These are phyloP conservation scores for Apostasia ramifera DNA, from an alignment of 106 monocot species.

Conservation along the genomic window DNA sequence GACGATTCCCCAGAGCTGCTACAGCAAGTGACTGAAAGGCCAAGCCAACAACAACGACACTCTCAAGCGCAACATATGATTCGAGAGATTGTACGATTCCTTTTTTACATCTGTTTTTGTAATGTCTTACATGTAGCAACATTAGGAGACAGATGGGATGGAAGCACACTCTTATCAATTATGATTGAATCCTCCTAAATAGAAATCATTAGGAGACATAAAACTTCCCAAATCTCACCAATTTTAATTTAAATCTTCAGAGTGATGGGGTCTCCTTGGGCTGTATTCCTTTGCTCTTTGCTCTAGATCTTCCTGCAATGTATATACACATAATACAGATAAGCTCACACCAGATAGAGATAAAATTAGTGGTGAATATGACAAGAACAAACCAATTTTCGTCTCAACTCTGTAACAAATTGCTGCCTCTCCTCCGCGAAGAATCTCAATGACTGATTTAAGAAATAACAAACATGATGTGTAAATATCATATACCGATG, in stretches of 20 bases:
- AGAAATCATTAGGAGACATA: not conserved
- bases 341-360: too few relatives aligned
- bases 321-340: too few relatives aligned
- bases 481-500: not conserved
- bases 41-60: too few relatives aligned
- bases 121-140: too few relatives aligned
- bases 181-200: too few relatives aligned
- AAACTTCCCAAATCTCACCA: not conserved
- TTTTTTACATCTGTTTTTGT: too few relatives aligned
- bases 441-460: constrained; percentile 69
- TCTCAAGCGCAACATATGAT: too few relatives aligned
- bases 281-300: constrained; percentile 11
- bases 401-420: constrained; percentile 41
- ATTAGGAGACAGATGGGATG: too few relatives aligned
- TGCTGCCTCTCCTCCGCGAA: constrained; percentile 52
- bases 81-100: too few relatives aligned
- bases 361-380: not conserved
- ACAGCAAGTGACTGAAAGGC: too few relatives aligned
- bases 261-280: not conserved
- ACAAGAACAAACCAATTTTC: constrained; percentile 32
- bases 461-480: not conserved
- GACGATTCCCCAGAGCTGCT: too few relatives aligned
- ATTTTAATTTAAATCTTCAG: not conserved
- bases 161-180: too few relatives aligned
- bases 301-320: constrained; percentile 42